phyloP scores from a whole-genome alignment of 169 alveolate species.

The Cryptosporidium bovis region DNA sequence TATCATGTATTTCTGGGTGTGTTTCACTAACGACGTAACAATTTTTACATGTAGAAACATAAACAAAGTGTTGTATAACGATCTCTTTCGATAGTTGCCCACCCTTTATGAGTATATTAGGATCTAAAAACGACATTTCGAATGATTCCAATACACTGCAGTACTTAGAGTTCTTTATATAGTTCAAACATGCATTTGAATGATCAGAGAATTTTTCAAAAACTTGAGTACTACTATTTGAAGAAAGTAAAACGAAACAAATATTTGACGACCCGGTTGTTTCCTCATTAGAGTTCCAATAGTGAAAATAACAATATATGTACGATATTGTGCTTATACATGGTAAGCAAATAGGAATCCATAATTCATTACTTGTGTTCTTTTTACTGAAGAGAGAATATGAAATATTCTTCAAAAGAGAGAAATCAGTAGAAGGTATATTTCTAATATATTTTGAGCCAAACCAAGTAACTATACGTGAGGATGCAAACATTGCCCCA shows the following conservation, averaged over 20 bases:
- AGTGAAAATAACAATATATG: slow-evolving; percentile 62
- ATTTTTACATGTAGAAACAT: slow-evolving; percentile 8
- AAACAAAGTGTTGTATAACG: slow-evolving; percentile 34
- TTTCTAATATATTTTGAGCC: slow-evolving; percentile 59
- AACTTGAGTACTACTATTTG: slow-evolving; percentile 16
- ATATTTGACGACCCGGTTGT: neutral
- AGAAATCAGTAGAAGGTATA: slow-evolving; percentile 56
- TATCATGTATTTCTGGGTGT: slow-evolving; percentile 27
- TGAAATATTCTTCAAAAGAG: slow-evolving; percentile 39
- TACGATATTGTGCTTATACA: slow-evolving; percentile 54
- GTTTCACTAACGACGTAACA: slow-evolving; percentile 21
- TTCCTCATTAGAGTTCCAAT: slow-evolving; percentile 10
- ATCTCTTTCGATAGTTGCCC: neutral
- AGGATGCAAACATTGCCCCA: slow-evolving; percentile 46
- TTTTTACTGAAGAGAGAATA: neutral
- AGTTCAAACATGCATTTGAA: slow-evolving; percentile 21
- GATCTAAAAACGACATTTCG: slow-evolving; percentile 1
- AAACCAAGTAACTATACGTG: slow-evolving; percentile 53
- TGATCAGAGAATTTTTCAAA: slow-evolving; percentile 44
- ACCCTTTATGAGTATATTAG: neutral
- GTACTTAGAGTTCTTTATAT: neutral
- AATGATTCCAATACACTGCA: neutral
- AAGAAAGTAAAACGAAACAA: slow-evolving; percentile 46
- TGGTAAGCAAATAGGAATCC: slow-evolving; percentile 71
- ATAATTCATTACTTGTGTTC: slow-evolving; percentile 31